Conservation (phyloP, 495 filamentous ascomycete genomes). For the Sabuloglossum arenarium region DNA sequence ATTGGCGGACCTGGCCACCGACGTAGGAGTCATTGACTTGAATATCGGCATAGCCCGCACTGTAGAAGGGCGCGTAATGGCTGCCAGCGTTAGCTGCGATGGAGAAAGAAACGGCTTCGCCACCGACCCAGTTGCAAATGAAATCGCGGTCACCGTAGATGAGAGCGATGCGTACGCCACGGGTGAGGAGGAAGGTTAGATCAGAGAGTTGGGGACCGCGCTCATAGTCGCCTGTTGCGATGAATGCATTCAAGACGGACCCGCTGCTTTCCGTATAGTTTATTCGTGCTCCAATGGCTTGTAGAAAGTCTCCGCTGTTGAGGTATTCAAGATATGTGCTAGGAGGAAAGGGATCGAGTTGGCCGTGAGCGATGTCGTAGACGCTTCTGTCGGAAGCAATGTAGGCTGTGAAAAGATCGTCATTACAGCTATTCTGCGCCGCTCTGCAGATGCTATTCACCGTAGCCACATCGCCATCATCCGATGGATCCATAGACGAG, state of each 20-base stretch:
- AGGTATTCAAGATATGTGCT: constrained; percentile 16
- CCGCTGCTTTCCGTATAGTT: constrained; percentile 12
- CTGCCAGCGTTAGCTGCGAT: constrained; percentile 15
- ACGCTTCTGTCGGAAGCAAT: constrained; percentile 18
- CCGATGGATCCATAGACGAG: constrained; percentile 21
- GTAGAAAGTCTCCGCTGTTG: constrained; percentile 12
- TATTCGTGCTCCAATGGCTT: constrained; percentile 12
- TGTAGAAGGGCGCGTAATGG: constrained; percentile 16
- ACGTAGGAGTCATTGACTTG: constrained; percentile 29
- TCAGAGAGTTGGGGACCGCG: constrained; percentile 25
- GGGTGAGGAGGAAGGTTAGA: constrained; percentile 28
- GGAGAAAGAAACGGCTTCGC: constrained; percentile 19
- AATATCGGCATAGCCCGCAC: constrained; percentile 32
- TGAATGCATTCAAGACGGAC: constrained; percentile 9
- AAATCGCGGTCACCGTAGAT: constrained; percentile 33
- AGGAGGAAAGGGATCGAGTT: constrained; percentile 14
- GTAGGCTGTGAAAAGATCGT: constrained; percentile 26
- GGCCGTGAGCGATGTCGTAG: constrained; percentile 18
- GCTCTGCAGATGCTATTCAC: constrained; percentile 27
- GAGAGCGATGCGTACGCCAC: constrained; percentile 22
- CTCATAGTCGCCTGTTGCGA: constrained; percentile 25
- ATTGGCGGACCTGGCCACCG: constrained; percentile 22
- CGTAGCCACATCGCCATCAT: constrained; percentile 20
- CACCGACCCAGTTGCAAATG: constrained; percentile 43
- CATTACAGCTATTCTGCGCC: constrained; percentile 25